A percentile compares a stretch with the other conserved stretches of the same genome.
These are phyloP conservation scores for Allium sativum DNA, from an alignment of 106 monocot genomes.

Conservation along the genomic window DNA sequence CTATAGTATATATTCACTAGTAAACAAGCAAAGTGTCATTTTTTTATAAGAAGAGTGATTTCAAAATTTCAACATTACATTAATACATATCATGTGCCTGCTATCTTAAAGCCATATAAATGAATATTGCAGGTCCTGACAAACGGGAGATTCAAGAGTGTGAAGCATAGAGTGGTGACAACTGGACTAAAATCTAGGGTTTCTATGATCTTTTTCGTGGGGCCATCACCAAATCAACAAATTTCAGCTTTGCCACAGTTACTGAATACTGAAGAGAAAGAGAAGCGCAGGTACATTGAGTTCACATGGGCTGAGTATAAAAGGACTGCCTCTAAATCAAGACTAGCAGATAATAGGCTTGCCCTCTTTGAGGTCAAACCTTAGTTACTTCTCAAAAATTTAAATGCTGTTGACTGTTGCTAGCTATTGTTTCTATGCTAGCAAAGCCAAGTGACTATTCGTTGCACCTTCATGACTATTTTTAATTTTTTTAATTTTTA, in stretches of 20 bases:
- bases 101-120: no score
- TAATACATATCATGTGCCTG: no score
- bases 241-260: constrained; percentile 28
- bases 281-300: constrained; percentile 47
- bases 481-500: no score
- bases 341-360: constrained; percentile 50
- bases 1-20: no score
- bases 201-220: constrained; percentile 52
- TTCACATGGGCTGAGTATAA: constrained; percentile 80
- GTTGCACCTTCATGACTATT: no score
- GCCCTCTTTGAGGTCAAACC: constrained; percentile 20
- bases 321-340: constrained; percentile 38
- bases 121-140: constrained; percentile 38
- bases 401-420: no score
- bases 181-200: constrained; percentile 29
- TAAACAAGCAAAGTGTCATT: no score
- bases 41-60: no score
- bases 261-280: constrained; percentile 19
- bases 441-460: no score
- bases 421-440: no score
- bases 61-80: no score
- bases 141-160: constrained; percentile 64
- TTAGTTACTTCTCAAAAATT: no score
- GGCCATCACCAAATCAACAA: constrained; percentile 16
- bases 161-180: constrained; percentile 52